Conservation (phyloP, 768 basidiomycete genomes). For the Lactarius evosmus region DNA sequence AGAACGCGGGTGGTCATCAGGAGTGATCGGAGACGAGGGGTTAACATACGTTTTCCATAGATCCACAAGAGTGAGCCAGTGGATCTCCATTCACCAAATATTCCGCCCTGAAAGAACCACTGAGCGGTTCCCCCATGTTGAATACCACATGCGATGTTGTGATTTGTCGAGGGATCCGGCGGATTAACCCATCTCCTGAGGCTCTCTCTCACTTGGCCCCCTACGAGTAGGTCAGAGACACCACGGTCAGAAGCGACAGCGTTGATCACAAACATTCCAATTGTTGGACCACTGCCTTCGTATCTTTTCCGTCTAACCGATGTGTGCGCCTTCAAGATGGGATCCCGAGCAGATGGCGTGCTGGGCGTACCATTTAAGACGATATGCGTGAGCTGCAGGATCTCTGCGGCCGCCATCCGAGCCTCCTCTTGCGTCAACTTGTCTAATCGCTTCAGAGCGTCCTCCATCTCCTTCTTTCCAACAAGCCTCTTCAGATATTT, state of each 20-base stretch:
- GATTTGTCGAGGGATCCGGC: background rate
- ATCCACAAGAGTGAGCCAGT: background rate
- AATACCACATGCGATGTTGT: background rate
- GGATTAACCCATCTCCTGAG: background rate
- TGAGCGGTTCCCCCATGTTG: background rate
- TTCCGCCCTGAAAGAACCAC: background rate
- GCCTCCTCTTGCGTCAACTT: background rate
- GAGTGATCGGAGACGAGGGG: background rate
- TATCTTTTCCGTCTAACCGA: no score
- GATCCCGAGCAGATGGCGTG: no score
- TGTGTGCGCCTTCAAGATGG: background rate
- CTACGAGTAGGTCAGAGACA: background rate
- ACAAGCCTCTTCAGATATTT: background rate
- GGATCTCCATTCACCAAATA: background rate
- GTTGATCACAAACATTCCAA: background rate
- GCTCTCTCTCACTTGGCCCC: background rate
- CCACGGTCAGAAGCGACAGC: background rate
- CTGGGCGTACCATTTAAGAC: background rate
- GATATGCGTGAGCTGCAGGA: background rate
- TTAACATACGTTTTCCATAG: background rate
- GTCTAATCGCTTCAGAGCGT: background rate
- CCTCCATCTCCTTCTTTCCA: background rate
- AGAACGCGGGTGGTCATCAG: background rate
- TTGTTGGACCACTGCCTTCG: no score
- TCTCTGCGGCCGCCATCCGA: background rate